Evolutionary conservation across 1,284 basidiomycete genomes (phyloP).

Genomic region (Austroboletus novae-zelandiae): DNA sequence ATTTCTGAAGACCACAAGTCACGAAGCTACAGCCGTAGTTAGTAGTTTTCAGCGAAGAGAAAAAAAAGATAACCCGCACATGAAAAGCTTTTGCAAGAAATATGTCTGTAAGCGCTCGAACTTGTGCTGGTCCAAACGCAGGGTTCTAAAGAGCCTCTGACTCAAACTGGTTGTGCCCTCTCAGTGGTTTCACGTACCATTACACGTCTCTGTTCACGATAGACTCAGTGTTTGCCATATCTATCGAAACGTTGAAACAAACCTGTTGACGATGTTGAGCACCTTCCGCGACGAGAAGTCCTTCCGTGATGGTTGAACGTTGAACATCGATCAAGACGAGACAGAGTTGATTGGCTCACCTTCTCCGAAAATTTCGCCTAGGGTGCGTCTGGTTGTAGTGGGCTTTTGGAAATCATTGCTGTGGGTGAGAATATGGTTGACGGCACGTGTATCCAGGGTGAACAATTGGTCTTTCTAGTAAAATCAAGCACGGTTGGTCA

Average conservation of each 20-base stretch:
- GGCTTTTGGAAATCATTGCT: constrained; percentile 38
- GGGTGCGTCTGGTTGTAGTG: constrained; percentile 13
- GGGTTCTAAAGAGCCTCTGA: constrained; percentile 42
- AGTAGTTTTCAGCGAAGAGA: background rate
- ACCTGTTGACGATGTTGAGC: constrained; percentile 31
- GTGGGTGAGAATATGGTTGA: constrained; percentile 40
- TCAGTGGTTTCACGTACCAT: constrained; percentile 10
- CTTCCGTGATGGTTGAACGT: constrained; percentile 1
- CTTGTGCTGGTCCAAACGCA: constrained; percentile 52
- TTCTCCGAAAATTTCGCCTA: constrained; percentile 30
- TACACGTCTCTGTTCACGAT: constrained; percentile 14
- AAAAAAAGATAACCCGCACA: constrained; percentile 31
- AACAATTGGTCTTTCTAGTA: constrained; percentile 22
- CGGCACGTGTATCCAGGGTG: constrained; percentile 35
- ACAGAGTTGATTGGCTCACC: constrained; percentile 12
- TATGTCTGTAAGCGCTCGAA: constrained; percentile 41
- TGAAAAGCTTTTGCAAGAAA: constrained; percentile 52
- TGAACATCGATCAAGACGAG: background rate
- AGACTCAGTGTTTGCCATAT: background rate
- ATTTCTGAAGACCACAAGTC: constrained; percentile 41
- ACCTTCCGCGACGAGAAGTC: constrained; percentile 24
- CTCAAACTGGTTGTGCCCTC: too few species aligned
- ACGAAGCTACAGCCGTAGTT: constrained; percentile 38
- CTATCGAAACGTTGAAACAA: background rate
- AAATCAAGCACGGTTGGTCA: too few species aligned